Percentiles rank a stretch among this genome's conserved stretches.
Evolutionary conservation across 2,329 filamentous ascomycete species (phyloP).

Genomic region (Monosporascus sp.): DNA sequence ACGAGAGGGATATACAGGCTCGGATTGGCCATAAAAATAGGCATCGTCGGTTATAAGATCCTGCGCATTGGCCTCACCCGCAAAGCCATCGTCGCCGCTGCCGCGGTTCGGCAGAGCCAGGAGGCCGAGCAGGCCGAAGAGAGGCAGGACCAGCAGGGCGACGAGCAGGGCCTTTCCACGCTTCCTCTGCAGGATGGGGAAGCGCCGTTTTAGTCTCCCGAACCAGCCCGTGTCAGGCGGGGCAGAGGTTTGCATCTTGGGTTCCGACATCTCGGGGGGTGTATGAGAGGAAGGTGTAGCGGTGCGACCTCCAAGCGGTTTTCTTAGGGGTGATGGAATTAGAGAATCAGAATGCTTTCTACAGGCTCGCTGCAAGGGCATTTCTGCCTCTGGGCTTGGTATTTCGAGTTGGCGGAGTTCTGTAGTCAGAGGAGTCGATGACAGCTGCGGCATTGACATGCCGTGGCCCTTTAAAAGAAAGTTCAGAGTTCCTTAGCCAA

Average conservation of each 20-base stretch:
- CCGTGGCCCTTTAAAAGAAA: too few relatives aligned
- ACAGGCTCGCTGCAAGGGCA: too few relatives aligned
- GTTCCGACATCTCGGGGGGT: not conserved
- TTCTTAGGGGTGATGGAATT: not conserved
- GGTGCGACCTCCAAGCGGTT: too few relatives aligned
- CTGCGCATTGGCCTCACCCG: slow-evolving; percentile 2
- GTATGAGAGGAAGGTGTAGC: too few relatives aligned
- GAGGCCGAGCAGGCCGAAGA: slow-evolving; percentile 25
- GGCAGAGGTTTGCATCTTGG: not conserved
- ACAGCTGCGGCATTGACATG: too few relatives aligned
- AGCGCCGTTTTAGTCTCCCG: slow-evolving; percentile 16
- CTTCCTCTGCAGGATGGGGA: slow-evolving; percentile 23
- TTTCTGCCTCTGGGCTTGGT: too few relatives aligned
- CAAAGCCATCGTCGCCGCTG: slow-evolving; percentile 1
- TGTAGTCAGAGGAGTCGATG: too few relatives aligned
- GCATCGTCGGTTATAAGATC: slow-evolving; percentile 34
- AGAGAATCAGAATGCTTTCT: not conserved
- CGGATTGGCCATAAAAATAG: slow-evolving; percentile 45
- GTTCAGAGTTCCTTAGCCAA: too few relatives aligned
- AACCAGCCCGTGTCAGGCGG: slow-evolving; percentile 11
- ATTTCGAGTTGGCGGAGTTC: too few relatives aligned
- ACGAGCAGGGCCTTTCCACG: slow-evolving; percentile 18
- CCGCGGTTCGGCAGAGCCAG: slow-evolving; percentile 22
- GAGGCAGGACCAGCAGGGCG: slow-evolving; percentile 24
- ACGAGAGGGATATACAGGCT: slow-evolving; percentile 48